Base-by-base conservation (phyloP, 2,329 filamentous ascomycete species). In the Aspergillus quadrilineatus region DNA sequence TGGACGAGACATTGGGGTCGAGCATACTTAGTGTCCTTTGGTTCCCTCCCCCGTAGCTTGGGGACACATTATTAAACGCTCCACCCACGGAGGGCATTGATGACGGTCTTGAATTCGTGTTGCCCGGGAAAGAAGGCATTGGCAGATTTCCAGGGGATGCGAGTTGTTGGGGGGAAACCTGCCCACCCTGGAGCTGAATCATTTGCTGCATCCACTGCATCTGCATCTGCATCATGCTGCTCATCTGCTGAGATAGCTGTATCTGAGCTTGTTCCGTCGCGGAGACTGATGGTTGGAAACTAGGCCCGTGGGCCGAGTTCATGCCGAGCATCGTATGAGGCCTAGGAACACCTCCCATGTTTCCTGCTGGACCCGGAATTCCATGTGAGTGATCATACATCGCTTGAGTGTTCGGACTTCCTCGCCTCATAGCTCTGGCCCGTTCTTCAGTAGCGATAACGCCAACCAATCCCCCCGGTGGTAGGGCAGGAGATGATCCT, bases 181-280 rank as follows among this genome's bases (percentile, higher is more conserved):
- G 73, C 55, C 70, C 67, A 26, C 72, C 80, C 82, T 90, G 89
- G 85, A 91, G 88, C 41, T 75, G 72, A 68, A 79, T 77, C 77
- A 80, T 80, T 62, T 79, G 76, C 67, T 92, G 89, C 88, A 95
- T 93, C 75, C 92, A 92, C 70, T 95, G 89, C 88, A 95, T 92
- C 71, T 96, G 91, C 87, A 94, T 91, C 69, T 92, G 88, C 89
- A 93, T 92, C 75, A 93, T 92, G 66, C 90, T 87, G 55, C 85
- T 83, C 89, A 93, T 92, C 68, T 92, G 89, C 67, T 91, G 88
- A 6, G 84, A 88, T 81, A 94, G 88, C 63, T 92, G 87, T 42
- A 92, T 81, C 65, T 93, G 89, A 29, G 87, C 86, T 69, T 89
- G 88, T 60, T 91, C 88, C 22, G 83, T 83, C 2, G 85, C 78